Conservation (phyloP, 768 basidiomycete genomes). For the Cystofilobasidium macerans region DNA sequence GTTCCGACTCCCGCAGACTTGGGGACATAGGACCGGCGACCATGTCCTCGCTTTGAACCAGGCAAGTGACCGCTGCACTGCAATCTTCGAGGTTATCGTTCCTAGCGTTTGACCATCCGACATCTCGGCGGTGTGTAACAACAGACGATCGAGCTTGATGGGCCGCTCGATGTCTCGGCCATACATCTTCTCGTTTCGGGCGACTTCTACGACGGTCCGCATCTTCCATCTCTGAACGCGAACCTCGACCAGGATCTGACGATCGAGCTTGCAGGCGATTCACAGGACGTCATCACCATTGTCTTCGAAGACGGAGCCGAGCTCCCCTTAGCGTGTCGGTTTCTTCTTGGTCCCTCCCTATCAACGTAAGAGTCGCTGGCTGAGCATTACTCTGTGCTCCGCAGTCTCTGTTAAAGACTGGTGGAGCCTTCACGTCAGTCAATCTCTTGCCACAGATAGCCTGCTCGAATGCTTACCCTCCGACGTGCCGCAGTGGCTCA, state of each 20-base stretch:
- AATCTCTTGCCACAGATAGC: background rate
- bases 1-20: constrained; percentile 17
- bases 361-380: background rate
- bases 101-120: no score
- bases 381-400: background rate
- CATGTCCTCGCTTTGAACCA: constrained; percentile 13
- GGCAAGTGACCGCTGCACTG: background rate
- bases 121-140: no score
- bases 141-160: background rate
- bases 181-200: constrained; percentile 23
- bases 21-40: constrained; percentile 4
- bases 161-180: background rate
- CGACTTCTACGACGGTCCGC: constrained; percentile 20
- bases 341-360: background rate
- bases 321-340: background rate
- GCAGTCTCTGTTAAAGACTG: constrained; percentile 7
- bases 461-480: background rate
- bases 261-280: background rate
- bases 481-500: constrained; percentile 6
- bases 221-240: background rate
- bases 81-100: no score
- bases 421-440: constrained; percentile 20
- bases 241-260: no score
- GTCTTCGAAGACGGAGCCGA: background rate
- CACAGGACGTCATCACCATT: constrained; percentile 6